Evolutionary conservation across 768 basidiomycete genomes (phyloP), one percentile per base, ranked within the genome.

Genomic region (Phylloporus rhodoxanthus): DNA sequence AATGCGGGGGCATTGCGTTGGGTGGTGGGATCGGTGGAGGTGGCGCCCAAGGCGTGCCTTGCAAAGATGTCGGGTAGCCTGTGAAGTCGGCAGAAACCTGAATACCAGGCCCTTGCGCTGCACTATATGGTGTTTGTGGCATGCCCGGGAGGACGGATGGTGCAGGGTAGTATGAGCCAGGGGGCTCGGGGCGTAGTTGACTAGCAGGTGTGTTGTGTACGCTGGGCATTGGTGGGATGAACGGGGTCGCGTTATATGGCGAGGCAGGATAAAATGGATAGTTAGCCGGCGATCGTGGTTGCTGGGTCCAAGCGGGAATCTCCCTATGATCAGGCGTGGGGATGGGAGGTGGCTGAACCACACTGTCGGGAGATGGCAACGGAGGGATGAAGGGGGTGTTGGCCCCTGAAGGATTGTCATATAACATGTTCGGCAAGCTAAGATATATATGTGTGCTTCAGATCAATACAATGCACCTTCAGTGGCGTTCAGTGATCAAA

Each of bases 371-470:
- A 52, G 54, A 72, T 37, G 68, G 65, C 5, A 63, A 58, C 48
- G 76, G 75, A 34, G 66, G 72, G 64, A 55, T 66, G 57, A 55
- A 77, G 52, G 50, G 75, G 66, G 51, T 76, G 66, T 37, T 60
- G 10, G 55, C 56, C 52, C 62, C 57, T 19, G 66, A 62, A 23
- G 67, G 66, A 42, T 57, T 54, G 38, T 67, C 66, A 36, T 55
- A 67, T 11, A 67, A 36, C 66, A 67, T 67, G 48, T 9, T 45
- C 49, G 53, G 23, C 46, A 43, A 51, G 17, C 37, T 44, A 47
- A 39, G 57, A 57, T 68, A 68, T 57, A 57, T 54, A 30, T 57
- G 51, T 56, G 51, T 44, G 33, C 28, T 42, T 57, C 36, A 55
- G 55, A 45, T 57, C 53, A 34, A 45, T 61, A 48, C 57, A 68